Conservation (phyloP, 352 stramenopile species). For the Phytopythium chamaehyphon region DNA sequence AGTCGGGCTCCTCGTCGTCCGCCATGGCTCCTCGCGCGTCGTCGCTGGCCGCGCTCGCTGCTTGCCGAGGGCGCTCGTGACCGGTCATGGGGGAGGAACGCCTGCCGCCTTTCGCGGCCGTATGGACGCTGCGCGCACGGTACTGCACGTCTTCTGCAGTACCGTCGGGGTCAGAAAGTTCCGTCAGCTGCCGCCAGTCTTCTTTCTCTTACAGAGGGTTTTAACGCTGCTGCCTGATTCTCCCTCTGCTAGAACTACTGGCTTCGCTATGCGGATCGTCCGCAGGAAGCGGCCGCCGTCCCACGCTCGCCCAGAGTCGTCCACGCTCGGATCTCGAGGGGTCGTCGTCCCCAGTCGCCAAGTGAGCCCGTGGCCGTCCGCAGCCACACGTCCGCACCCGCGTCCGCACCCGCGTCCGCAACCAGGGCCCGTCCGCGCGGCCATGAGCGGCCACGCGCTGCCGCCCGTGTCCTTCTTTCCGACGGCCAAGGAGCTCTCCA, state of each 20-base stretch:
- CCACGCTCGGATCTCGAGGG: too few species aligned
- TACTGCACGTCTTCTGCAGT: too few species aligned
- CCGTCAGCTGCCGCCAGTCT: neutral
- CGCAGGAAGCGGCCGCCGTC: too few species aligned
- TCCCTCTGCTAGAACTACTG: slow-evolving; percentile 12
- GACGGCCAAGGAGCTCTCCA: slow-evolving; percentile 79
- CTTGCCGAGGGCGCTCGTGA: slow-evolving; percentile 14
- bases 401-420: slow-evolving; percentile 12
- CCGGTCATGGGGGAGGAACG: slow-evolving; percentile 7
- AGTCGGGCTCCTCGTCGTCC: slow-evolving; percentile 82
- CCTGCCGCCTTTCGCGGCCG: too few species aligned
- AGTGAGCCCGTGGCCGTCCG: too few species aligned
- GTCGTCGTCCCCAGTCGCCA: slow-evolving; percentile 1
- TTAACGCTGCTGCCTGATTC: neutral
- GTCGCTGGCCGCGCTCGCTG: neutral
- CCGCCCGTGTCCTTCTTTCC: slow-evolving; percentile 77
- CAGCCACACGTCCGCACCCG: slow-evolving; percentile 3
- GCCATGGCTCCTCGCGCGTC: slow-evolving; percentile 27
- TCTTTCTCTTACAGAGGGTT: neutral
- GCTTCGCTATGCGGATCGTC: slow-evolving; percentile 8
- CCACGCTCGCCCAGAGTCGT: too few species aligned
- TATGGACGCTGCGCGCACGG: neutral
- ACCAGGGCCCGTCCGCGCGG: slow-evolving; percentile 1
- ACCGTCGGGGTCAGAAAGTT: too few species aligned
- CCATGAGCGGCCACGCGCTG: slow-evolving; percentile 37